Percentiles rank a stretch among this genome's conserved stretches.
phyloP scores from a whole-genome alignment of 2,329 filamentous ascomycete genomes.

The Fonsecaea multimorphosa region DNA sequence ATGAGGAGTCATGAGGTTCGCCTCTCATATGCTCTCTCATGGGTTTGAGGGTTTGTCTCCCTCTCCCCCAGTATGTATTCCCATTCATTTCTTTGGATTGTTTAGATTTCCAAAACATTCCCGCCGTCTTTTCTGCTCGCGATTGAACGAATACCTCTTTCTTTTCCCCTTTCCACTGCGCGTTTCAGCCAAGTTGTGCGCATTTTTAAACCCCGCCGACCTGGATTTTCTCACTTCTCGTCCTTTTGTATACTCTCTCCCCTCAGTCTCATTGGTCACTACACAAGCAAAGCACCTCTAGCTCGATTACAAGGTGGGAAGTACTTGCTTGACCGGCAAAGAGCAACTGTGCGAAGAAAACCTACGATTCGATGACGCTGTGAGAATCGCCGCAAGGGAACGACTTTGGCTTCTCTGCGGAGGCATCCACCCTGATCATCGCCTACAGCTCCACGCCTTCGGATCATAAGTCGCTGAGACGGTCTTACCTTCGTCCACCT shows the following conservation, averaged over 20 bases:
- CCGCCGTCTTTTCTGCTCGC: no score
- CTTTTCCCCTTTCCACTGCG: no score
- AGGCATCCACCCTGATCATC: not conserved
- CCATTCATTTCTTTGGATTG: not conserved
- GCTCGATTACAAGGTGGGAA: not conserved
- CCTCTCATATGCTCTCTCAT: no score
- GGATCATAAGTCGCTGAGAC: not conserved
- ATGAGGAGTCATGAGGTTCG: not conserved
- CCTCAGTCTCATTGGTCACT: not conserved
- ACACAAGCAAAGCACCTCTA: not conserved
- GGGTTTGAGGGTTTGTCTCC: no score
- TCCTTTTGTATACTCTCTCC: not conserved
- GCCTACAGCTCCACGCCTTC: not conserved
- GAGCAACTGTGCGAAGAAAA: no score
- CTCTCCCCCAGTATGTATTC: no score
- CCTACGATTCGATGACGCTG: no score
- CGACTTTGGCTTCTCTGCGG: not conserved
- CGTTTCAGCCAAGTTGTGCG: no score
- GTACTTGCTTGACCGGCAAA: not conserved
- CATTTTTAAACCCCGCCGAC: no score
- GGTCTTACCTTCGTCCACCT: not conserved
- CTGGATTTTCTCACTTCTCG: no score
- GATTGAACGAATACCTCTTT: not conserved
- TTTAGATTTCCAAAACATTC: not conserved
- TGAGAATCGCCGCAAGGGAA: no score